Evolutionary conservation across 192 early-diverging fungal species (phyloP).

Genomic region (Phycomyces nitens): DNA sequence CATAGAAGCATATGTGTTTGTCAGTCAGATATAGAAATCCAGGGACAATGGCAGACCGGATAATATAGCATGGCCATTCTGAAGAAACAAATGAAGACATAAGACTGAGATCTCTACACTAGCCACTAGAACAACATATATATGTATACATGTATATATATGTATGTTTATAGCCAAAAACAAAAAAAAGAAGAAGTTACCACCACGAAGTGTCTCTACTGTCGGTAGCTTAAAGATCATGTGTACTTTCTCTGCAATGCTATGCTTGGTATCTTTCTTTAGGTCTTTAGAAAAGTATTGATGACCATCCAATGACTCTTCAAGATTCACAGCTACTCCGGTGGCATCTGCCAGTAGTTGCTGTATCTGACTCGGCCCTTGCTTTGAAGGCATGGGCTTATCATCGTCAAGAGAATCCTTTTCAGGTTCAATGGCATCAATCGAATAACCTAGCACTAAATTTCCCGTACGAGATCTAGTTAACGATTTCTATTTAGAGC

Average conservation of each 20-base stretch:
- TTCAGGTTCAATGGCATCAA: conserved; percentile 1
- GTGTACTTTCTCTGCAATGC: conserved; percentile 20
- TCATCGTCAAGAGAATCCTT: conserved; percentile 3
- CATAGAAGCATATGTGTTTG: conserved; percentile 64
- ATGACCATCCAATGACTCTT: background rate
- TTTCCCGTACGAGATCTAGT: background rate
- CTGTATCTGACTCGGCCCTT: conserved; percentile 11
- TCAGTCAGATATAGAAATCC: conserved; percentile 63
- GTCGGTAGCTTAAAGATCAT: conserved; percentile 26
- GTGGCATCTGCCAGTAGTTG: conserved; percentile 31
- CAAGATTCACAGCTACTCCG: conserved; percentile 3
- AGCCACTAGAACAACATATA: too few relatives aligned
- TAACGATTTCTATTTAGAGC: conserved; percentile 2
- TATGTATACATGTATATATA: too few relatives aligned
- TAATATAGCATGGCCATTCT: conserved; percentile 68
- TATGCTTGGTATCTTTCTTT: background rate
- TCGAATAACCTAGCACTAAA: background rate
- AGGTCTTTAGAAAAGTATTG: background rate
- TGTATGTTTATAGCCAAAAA: too few relatives aligned
- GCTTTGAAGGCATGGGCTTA: background rate
- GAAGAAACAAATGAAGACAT: background rate
- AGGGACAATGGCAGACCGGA: conserved; percentile 58
- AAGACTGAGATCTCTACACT: background rate
- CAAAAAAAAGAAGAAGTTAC: background rate
- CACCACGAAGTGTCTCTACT: conserved; percentile 12